phyloP scores from a whole-genome alignment of 2,329 filamentous ascomycete species.

The Ophiocordyceps camponoti-floridani region DNA sequence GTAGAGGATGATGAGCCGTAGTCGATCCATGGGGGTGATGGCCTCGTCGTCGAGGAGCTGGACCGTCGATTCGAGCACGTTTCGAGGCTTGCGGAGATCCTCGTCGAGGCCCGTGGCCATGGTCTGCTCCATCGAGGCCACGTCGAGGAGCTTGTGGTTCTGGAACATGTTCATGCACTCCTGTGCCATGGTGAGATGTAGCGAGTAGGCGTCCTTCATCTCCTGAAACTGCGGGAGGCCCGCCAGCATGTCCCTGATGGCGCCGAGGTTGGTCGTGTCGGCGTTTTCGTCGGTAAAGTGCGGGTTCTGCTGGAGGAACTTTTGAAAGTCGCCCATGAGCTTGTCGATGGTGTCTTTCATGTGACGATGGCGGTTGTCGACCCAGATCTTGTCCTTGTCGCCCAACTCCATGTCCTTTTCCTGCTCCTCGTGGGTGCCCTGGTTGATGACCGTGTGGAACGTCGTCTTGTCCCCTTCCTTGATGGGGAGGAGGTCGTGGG shows the following conservation, averaged over 20 bases:
- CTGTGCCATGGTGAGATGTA: constrained; percentile 92
- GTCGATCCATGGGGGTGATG: constrained; percentile 52
- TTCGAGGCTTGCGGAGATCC: constrained; percentile 79
- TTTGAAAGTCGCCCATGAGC: constrained; percentile 80
- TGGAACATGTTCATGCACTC: constrained; percentile 94
- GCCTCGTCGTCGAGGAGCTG: constrained; percentile 74
- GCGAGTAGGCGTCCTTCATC: constrained; percentile 84
- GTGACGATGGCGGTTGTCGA: constrained; percentile 82
- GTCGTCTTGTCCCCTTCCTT: constrained; percentile 77
- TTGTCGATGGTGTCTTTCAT: constrained; percentile 98
- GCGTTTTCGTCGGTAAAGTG: constrained; percentile 67
- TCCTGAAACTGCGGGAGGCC: constrained; percentile 88
- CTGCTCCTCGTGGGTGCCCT: constrained; percentile 50
- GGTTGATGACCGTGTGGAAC: constrained; percentile 65
- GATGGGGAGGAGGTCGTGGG: constrained; percentile 78
- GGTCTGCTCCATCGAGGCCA: constrained; percentile 78
- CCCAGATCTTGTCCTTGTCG: constrained; percentile 88
- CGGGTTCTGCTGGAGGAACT: constrained; percentile 78
- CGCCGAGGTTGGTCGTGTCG: constrained; percentile 61
- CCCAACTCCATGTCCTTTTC: constrained; percentile 81
- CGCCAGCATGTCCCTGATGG: constrained; percentile 93
- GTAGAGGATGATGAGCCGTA: constrained; percentile 75
- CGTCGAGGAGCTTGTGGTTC: constrained; percentile 64
- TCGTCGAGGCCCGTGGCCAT: constrained; percentile 87
- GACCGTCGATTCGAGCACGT: constrained; percentile 69